Conservation (phyloP, 208 protist genomes). For the Herpetomonas muscarum region DNA sequence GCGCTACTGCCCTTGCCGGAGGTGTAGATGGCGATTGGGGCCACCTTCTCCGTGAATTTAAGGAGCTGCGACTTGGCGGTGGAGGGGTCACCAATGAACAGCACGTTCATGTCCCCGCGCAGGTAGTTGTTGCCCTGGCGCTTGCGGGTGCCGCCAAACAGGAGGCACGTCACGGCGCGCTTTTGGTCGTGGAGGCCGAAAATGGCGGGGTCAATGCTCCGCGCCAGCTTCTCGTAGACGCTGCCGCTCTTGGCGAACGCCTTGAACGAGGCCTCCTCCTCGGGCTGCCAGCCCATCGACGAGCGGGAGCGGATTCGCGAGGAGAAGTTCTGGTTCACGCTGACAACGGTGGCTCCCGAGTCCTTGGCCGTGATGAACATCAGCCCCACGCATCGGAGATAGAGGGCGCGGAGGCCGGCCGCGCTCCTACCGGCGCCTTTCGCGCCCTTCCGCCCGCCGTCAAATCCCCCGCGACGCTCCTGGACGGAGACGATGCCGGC, state of each 20-base stretch:
- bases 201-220: conserved; percentile 97
- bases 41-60: conserved; percentile 97
- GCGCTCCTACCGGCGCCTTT: conserved; percentile 34
- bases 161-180: conserved; percentile 91
- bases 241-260: conserved; percentile 71
- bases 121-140: conserved; percentile 95
- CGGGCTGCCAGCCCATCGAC: conserved; percentile 73
- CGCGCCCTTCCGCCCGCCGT: conserved; percentile 23
- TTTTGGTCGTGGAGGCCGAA: conserved; percentile 98
- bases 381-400: conserved; percentile 82
- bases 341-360: conserved; percentile 30
- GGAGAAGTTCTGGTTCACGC: conserved; percentile 89
- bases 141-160: conserved; percentile 99
- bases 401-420: conserved; percentile 86
- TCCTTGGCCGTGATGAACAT: conserved; percentile 56
- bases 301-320: conserved; percentile 79
- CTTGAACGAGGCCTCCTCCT: conserved; percentile 89
- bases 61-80: conserved; percentile 99
- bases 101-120: conserved; percentile 99
- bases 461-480: conserved; percentile 62
- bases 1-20: conserved; percentile 98
- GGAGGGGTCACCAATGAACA: conserved; percentile 99
- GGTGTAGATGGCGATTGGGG: conserved; percentile 99
- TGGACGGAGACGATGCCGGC: conserved; percentile 83
- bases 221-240: conserved; percentile 94